These are phyloP conservation scores for Phalaenopsis equestris DNA, from an alignment of 106 monocot genomes.

Conservation along the genomic window DNA sequence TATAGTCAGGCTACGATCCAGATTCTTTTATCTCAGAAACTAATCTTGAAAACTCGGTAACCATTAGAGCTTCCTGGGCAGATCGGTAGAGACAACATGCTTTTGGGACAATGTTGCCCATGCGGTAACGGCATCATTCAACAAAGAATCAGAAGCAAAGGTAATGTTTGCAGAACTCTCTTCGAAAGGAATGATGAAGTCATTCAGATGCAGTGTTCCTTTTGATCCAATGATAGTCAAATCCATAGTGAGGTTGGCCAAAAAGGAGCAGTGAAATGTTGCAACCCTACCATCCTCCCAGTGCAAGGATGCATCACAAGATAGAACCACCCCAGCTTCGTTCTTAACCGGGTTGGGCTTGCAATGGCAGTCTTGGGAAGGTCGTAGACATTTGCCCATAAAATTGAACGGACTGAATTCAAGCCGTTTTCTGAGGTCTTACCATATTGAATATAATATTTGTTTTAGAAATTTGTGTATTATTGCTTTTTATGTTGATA, in stretches of 20 bases:
- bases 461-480: too few relatives aligned
- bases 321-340: slow-evolving; percentile 44
- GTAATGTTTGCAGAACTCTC: slow-evolving; percentile 33
- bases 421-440: too few relatives aligned
- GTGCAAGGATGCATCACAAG: slow-evolving; percentile 43
- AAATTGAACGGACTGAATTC: slow-evolving; percentile 39
- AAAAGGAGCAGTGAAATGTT: slow-evolving; percentile 64
- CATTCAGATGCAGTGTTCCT: slow-evolving; percentile 44
- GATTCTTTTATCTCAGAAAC: slow-evolving; percentile 28
- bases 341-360: slow-evolving; percentile 26
- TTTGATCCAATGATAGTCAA: slow-evolving; percentile 38
- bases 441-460: too few relatives aligned
- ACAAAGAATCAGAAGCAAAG: slow-evolving; percentile 26
- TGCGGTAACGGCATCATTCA: slow-evolving; percentile 35
- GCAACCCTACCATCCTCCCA: slow-evolving; percentile 65
- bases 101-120: slow-evolving; percentile 41
- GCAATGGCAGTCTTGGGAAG: slow-evolving; percentile 58
- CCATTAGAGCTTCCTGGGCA: slow-evolving; percentile 81
- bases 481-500: too few relatives aligned
- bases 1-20: slow-evolving; percentile 11
- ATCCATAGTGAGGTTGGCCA: slow-evolving; percentile 53
- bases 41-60: slow-evolving; percentile 62
- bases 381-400: slow-evolving; percentile 58
- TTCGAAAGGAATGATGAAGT: slow-evolving; percentile 60
- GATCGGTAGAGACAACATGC: slow-evolving; percentile 38